These are phyloP conservation scores for Pichiaceae sp. DNA, from an alignment of 1,139 yeast genomes.

Conservation along the genomic window DNA sequence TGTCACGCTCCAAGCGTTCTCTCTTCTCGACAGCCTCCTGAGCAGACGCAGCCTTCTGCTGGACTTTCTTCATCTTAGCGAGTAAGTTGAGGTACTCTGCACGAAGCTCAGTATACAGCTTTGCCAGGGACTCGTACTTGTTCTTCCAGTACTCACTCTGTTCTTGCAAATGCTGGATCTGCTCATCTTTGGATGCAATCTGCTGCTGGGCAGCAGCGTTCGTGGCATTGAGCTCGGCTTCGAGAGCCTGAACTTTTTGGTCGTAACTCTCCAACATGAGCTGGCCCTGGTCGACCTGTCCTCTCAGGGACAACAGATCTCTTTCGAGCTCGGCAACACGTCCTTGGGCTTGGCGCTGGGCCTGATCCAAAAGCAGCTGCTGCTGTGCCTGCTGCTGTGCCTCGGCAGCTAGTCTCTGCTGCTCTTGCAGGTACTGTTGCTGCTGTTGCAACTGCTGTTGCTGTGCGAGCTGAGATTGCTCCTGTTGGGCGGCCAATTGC, in stretches of 20 bases:
- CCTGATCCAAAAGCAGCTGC: constrained; percentile 58
- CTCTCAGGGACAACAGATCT: constrained; percentile 65
- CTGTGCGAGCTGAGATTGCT: constrained; percentile 35
- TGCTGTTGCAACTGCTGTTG: constrained; percentile 48
- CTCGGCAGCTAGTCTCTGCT: constrained; percentile 61
- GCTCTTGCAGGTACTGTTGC: constrained; percentile 62
- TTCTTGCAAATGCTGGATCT: constrained; percentile 59
- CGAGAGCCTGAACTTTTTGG: constrained; percentile 74
- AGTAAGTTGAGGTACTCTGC: constrained; percentile 83
- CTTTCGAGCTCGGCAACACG: constrained; percentile 77
- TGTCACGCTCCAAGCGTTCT: constrained; percentile 74
- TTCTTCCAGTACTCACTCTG: constrained; percentile 75
- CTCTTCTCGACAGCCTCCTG: constrained; percentile 85
- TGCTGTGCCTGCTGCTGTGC: constrained; percentile 75
- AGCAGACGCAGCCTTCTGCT: constrained; percentile 86
- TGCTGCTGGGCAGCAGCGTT: constrained; percentile 67
- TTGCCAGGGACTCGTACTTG: constrained; percentile 85
- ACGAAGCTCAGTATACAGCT: constrained; percentile 81
- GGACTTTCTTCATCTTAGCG: constrained; percentile 73
- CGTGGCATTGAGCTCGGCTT: constrained; percentile 57
- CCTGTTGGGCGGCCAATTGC: constrained; percentile 39
- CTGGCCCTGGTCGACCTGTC: constrained; percentile 85
- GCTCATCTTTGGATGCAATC: constrained; percentile 70
- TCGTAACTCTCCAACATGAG: constrained; percentile 81
- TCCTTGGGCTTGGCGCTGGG: constrained; percentile 71